Evolutionary conservation across 2,329 filamentous ascomycete species (phyloP).

Genomic region (Phialophora verrucosa): DNA sequence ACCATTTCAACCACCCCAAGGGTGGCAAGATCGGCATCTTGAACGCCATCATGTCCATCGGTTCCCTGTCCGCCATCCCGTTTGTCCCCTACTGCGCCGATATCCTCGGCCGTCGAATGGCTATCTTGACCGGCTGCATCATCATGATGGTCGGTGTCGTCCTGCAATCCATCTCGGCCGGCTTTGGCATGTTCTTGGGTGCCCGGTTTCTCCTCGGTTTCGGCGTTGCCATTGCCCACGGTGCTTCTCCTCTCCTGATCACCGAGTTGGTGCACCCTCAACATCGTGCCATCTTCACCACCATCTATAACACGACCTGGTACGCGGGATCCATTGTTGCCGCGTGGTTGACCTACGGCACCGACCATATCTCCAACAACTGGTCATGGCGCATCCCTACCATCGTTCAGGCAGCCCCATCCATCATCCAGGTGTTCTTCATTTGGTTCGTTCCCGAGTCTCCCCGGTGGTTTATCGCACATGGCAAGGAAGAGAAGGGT

Average conservation of each 20-base stretch:
- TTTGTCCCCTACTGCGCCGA: conserved; percentile 57
- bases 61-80: conserved; percentile 55
- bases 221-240: conserved; percentile 56
- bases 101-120: conserved; percentile 53
- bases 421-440: conserved; percentile 59
- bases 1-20: conserved; percentile 37
- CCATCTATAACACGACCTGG: conserved; percentile 62
- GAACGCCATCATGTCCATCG: conserved; percentile 44
- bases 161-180: conserved; percentile 42
- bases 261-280: conserved; percentile 57
- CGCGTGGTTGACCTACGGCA: conserved; percentile 56
- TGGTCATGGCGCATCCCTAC: conserved; percentile 69
- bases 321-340: conserved; percentile 60
- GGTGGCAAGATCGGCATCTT: conserved; percentile 35
- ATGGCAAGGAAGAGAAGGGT: conserved; percentile 42
- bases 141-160: conserved; percentile 41
- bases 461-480: conserved; percentile 63
- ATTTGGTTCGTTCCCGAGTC: conserved; percentile 72
- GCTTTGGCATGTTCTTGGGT: conserved; percentile 58
- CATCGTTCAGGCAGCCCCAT: conserved; percentile 68
- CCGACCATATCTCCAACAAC: conserved; percentile 52
- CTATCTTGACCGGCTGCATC: conserved; percentile 50
- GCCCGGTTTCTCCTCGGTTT: conserved; percentile 70
- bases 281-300: conserved; percentile 56
- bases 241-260: conserved; percentile 47